Base-by-base conservation (phyloP, 2,329 filamentous ascomycete species). In the Colletotrichum plurivorum region DNA sequence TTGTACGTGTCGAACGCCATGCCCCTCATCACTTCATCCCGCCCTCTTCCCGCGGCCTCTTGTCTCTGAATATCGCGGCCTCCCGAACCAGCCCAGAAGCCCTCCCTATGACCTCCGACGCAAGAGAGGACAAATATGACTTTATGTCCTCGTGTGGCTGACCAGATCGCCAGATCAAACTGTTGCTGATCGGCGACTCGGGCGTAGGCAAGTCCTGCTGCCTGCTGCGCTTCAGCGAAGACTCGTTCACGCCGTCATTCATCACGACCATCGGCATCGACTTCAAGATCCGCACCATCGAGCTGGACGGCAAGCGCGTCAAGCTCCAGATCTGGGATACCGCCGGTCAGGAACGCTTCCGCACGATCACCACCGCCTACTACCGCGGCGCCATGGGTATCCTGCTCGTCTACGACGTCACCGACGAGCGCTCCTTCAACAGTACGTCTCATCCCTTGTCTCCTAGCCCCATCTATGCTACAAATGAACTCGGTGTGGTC, bases 301-400 rank as follows among this genome's bases (percentile, higher is more conserved):
- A 99, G 85, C 88, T 99, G 75, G 96, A 99, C 84, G 95, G 95
- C 80, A 99, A 99, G 90, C 90, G 95, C 72, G 96, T 99, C 77
- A 99, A 99, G 88, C 86, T 99, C 80, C 96, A 99, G 87, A 99
- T 99, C 84, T 99, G 96, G 96, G 96, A 99, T 80, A 99, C 96
- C 27, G 96, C 96, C 62, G 96, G 96, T 63, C 96, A 99, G 83
- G 96, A 99, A 85, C 93, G 96, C 71, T 99, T 99, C 89, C 90
- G 96, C 74, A 99, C 96, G 73, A 99, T 99, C 84, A 99, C 96
- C 61, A 98, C 96, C 55, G 95, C 96, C 74, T 99, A 99, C 85
- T 99, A 99, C 84, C 90, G 96, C 78, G 96, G 96, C 77, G 96
- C 96, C 74, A 98, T 98, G 95, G 96, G 96, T 70, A 98, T 98